Base-by-base conservation (phyloP, 106 monocot genomes). In the Apostasia ramifera region DNA sequence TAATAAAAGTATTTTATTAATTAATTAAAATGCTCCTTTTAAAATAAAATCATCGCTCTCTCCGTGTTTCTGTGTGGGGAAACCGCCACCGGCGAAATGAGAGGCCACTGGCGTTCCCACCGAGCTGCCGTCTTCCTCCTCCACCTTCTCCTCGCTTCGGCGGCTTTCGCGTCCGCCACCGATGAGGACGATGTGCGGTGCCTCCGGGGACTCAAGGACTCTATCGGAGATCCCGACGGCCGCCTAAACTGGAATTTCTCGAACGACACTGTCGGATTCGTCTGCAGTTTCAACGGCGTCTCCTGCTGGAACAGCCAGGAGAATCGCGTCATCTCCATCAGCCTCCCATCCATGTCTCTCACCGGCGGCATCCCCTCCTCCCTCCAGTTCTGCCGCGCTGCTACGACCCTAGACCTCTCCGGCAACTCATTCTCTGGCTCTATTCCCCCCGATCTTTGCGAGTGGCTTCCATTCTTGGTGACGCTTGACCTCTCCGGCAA, bases 401-500 rank as follows among this genome's bases (percentile, higher is more conserved):
- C 54, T 42, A 71, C 50, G 44, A 40, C 56, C 41, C 76, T 84
- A 14, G 79, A 73, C 55, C 71, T 80, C 40, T 40, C 15, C 61
- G 15, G 9, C 4, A 62, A 62, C 61, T 4, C 3, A 26, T 40
- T 62, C 61, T 66, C 79, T 63, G 86, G 82, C 45, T 9, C 26
- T 12, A 70, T 86, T 70, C 86, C 86, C 13, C 5, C 83, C 40
- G 51, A 57, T 43, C 67, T 87, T 47, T 87, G 82, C 74, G 59
- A 67, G 64, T 84, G 84, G 84, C 38, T 84, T 45, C 84, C 84
- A 6, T 80, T 77, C 59, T 39, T 87, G 57, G 76, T 76, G 66
- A 72, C 47, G 51, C 72, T 72, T 38, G 72, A 72, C 61, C 72
- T 72, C 61, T 72, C 72, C 61, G 49, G 44, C 69, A 87, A 87